Evolutionary conservation across 768 basidiomycete species (phyloP), one percentile per base, ranked within the genome.

Genomic region (Daedalea quercina): DNA sequence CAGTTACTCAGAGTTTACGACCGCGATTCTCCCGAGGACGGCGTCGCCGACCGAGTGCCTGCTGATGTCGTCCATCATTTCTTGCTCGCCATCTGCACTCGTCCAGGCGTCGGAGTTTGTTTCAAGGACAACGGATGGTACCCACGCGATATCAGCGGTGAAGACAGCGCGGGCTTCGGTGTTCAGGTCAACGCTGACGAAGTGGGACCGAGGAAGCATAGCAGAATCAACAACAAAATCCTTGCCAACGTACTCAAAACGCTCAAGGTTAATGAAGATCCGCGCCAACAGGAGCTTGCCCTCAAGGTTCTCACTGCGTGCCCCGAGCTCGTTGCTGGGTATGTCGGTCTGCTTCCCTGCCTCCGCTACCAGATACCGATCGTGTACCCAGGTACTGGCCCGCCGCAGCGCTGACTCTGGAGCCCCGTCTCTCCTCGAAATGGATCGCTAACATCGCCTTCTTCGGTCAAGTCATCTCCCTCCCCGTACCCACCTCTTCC

Each of bases 81-180:
- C 67, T 70, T 96, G 11, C 78, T 94, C 24, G 87, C 86, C 1
- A 81, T 92, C 26, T 89, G 87, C 60, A 87, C 89, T 0, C 81
- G 80, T 23, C 88, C 90, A 0, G 93, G 94, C 0, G 69, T 74
- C 12, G 94, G 94, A 0, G 75, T 96, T 13, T 97, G 94, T 62
- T 96, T 95, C 70, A 81, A 73, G 48, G 91, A 94, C 61, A 76
- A 80, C 8, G 94, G 94, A 2, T 97, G 94, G 94, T 97, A 96
- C 60, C 82, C 82, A 3, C 82, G 90, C 2, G 85, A 86, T 55
- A 64, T 67, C 17, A 75, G 75, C 9, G 68, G 69, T 1, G 67
- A 68, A n/a, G 52, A 53, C 28, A 49, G 56, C 0, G 49, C 57
- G 2, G 67, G 73, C 6, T 9, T 68, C 23, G 77, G 76, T 0